Conservation (phyloP, 2,329 filamentous ascomycete genomes). For the Fusarium nodosum region DNA sequence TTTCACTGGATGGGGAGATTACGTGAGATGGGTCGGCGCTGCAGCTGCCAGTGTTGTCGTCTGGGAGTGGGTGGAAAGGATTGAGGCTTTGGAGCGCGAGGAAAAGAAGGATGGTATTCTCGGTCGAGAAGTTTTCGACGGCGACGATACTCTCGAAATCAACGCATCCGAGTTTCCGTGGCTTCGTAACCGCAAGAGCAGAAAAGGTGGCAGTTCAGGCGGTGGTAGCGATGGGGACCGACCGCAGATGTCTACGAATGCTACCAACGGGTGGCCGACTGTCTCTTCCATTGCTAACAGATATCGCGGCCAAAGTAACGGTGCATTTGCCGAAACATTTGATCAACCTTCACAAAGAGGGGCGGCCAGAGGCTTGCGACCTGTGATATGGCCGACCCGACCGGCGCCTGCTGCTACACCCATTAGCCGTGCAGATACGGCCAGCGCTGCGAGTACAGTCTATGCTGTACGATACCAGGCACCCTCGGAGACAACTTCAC, state of each 20-base stretch:
- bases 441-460: constrained; percentile 73
- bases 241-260: constrained; percentile 32
- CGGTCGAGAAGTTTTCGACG: constrained; percentile 91
- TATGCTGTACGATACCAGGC: constrained; percentile 74
- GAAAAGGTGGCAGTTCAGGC: constrained; percentile 48
- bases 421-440: constrained; percentile 72
- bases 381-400: constrained; percentile 68
- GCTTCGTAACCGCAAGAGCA: constrained; percentile 57
- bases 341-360: constrained; percentile 49
- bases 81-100: constrained; percentile 91
- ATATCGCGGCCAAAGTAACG: constrained; percentile 45
- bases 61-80: constrained; percentile 98
- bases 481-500: constrained; percentile 65
- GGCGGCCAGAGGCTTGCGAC: constrained; percentile 59
- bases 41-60: constrained; percentile 96
- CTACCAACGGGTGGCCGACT: constrained; percentile 49
- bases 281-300: constrained; percentile 49
- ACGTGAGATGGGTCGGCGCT: constrained; percentile 95
- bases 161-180: constrained; percentile 66
- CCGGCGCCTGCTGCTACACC: constrained; percentile 69
- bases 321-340: constrained; percentile 36
- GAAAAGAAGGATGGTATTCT: constrained; percentile 95
- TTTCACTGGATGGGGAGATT: constrained; percentile 93
- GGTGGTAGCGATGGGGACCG: constrained; percentile 31
- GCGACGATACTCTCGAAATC: constrained; percentile 88